These are phyloP conservation scores for Epichloe brachyelytri DNA, from an alignment of 2,329 filamentous ascomycete genomes.

Conservation along the genomic window DNA sequence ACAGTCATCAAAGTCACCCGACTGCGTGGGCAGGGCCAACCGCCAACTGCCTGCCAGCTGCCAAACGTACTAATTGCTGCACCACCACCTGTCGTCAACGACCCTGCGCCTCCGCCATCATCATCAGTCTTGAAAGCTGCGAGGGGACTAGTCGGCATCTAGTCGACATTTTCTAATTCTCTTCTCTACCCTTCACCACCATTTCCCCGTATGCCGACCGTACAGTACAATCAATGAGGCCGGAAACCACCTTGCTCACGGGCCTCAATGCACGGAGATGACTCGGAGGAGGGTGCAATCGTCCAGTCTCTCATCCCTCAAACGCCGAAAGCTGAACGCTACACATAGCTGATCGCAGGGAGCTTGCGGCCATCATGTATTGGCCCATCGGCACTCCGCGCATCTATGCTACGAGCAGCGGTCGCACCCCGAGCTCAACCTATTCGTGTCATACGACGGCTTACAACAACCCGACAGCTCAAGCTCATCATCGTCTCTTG, in stretches of 20 bases:
- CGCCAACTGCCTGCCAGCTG: no score
- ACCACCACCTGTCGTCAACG: no score
- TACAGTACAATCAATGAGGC: background rate
- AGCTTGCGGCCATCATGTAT: conserved; percentile 53
- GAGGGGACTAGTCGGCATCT: no score
- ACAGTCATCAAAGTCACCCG: no score
- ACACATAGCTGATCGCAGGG: conserved; percentile 10
- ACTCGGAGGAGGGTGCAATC: conserved; percentile 11
- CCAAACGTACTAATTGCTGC: no score
- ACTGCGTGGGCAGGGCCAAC: no score
- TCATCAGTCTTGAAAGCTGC: background rate
- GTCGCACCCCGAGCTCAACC: conserved; percentile 36
- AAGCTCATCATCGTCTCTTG: conserved; percentile 10
- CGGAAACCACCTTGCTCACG: background rate
- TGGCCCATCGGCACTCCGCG: conserved; percentile 79
- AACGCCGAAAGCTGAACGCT: conserved; percentile 8
- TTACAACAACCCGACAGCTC: conserved; percentile 24
- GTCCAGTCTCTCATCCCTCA: conserved; percentile 6
- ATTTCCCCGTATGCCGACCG: background rate
- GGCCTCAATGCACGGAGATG: conserved; percentile 12
- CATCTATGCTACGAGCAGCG: conserved; percentile 67
- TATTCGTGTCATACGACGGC: conserved; percentile 49
- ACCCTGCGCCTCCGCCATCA: background rate
- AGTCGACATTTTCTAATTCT: no score
- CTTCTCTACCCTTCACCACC: background rate